Percentiles rank a stretch among this genome's conserved stretches.
phyloP scores from a whole-genome alignment of 108 stramenopile genomes.

The Pelagomonas calceolata region DNA sequence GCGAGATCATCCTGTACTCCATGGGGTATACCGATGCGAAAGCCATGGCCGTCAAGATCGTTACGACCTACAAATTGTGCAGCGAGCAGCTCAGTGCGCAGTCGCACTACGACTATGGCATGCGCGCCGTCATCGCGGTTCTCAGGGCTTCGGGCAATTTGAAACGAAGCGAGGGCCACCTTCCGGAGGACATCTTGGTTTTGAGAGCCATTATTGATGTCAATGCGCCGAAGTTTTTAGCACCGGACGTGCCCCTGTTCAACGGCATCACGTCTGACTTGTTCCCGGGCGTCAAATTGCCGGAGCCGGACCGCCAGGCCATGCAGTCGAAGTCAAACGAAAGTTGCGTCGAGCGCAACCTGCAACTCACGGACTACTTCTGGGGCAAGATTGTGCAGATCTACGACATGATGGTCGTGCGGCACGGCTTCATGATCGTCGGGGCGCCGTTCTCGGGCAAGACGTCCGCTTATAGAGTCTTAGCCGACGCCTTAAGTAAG shows the following conservation, averaged over 20 bases:
- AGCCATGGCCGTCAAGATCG: slow-evolving; percentile 52
- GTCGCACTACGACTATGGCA: slow-evolving; percentile 57
- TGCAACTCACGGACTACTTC: slow-evolving; percentile 33
- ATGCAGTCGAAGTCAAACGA: slow-evolving; percentile 39
- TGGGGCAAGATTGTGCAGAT: slow-evolving; percentile 51
- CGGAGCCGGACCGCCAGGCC: slow-evolving; percentile 50
- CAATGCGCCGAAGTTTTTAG: slow-evolving; percentile 54
- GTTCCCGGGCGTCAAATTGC: slow-evolving; percentile 47
- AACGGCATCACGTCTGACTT: slow-evolving; percentile 47
- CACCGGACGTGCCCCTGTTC: slow-evolving; percentile 50
- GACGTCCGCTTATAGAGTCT: slow-evolving; percentile 28
- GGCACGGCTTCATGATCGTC: slow-evolving; percentile 60
- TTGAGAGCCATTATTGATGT: slow-evolving; percentile 55
- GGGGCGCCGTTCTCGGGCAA: slow-evolving; percentile 52
- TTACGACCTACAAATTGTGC: slow-evolving; percentile 48
- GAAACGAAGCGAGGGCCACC: slow-evolving; percentile 51
- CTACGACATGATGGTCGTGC: slow-evolving; percentile 54
- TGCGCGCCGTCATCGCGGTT: slow-evolving; percentile 54
- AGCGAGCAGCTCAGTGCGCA: slow-evolving; percentile 57
- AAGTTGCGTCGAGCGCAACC: slow-evolving; percentile 15
- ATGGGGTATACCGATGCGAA: slow-evolving; percentile 40
- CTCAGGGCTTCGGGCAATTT: slow-evolving; percentile 54
- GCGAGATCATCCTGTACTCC: slow-evolving; percentile 54
- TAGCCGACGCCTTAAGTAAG: slow-evolving; percentile 31
- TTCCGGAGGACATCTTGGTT: slow-evolving; percentile 47